phyloP scores from a whole-genome alignment of 2,329 filamentous ascomycete species.

The Monosporascus sp. region DNA sequence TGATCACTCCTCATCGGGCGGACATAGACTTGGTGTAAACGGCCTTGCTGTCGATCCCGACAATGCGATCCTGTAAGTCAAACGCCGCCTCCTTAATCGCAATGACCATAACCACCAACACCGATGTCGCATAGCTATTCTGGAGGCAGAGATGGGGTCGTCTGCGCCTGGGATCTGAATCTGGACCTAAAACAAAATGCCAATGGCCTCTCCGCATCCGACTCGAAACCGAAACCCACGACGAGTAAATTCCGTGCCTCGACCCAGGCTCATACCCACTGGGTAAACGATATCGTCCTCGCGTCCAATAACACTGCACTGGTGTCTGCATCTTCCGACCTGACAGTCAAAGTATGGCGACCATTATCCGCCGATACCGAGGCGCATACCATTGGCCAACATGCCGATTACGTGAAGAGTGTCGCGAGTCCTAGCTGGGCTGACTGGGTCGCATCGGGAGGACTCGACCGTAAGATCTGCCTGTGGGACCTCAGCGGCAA shows the following conservation, averaged over 20 bases:
- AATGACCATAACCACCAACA: constrained; percentile 1
- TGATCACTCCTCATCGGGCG: constrained; percentile 58
- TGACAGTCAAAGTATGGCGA: constrained; percentile 89
- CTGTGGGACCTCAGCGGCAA: constrained; percentile 90
- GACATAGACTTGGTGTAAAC: constrained; percentile 92
- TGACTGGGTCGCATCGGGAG: constrained; percentile 90
- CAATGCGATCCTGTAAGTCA: constrained; percentile 77
- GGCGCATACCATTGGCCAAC: constrained; percentile 80
- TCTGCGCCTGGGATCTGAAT: constrained; percentile 92
- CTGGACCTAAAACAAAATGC: constrained; percentile 51
- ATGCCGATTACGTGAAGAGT: constrained; percentile 95
- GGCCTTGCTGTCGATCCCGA: constrained; percentile 81
- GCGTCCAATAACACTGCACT: constrained; percentile 73
- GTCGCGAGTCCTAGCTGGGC: constrained; percentile 68
- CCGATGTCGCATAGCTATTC: constrained; percentile 65
- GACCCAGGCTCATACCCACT: constrained; percentile 79
- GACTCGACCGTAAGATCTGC: constrained; percentile 85
- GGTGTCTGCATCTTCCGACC: constrained; percentile 88
- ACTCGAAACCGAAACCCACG: constrained; percentile 34
- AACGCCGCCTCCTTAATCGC: background rate
- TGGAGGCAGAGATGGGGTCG: constrained; percentile 87
- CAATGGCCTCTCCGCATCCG: constrained; percentile 21
- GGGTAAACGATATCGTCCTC: constrained; percentile 89
- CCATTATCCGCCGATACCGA: constrained; percentile 63
- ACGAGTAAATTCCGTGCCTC: constrained; percentile 57